Evolutionary conservation across 164 flowering plant species (phyloP).

Genomic region (Warburgia ugandensis): DNA sequence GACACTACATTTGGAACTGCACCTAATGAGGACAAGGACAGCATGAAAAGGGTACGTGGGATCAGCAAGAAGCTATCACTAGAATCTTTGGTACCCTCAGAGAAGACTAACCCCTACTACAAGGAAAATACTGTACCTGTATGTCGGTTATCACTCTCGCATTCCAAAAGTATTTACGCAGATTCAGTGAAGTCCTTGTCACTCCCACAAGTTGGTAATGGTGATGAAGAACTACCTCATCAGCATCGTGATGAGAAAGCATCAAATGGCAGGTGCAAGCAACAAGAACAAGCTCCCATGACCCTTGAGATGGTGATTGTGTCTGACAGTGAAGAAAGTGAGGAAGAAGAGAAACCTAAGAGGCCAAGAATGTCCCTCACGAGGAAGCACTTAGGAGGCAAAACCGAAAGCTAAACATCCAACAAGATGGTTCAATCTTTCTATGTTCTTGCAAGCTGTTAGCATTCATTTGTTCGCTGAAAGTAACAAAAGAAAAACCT

Average conservation of each 20-base stretch:
- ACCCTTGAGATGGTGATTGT: conserved; percentile 30
- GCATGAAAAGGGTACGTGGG: conserved; percentile 10
- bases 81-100: conserved; percentile 11
- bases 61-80: conserved; percentile 29
- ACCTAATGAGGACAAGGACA: neutral
- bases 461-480: too few species aligned
- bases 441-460: too few species aligned
- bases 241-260: conserved; percentile 7
- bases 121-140: conserved; percentile 10
- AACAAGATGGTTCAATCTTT: neutral
- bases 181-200: conserved; percentile 6
- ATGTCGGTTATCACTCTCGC: conserved; percentile 1
- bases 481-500: too few species aligned
- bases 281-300: conserved; percentile 2
- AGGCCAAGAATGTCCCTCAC: conserved; percentile 33
- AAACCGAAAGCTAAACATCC: conserved; percentile 22
- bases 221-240: conserved; percentile 7
- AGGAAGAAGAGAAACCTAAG: conserved; percentile 33
- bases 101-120: conserved; percentile 10
- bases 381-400: conserved; percentile 30
- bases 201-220: neutral
- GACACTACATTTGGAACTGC: neutral
- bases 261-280: neutral
- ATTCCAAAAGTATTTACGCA: conserved; percentile 5
- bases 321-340: conserved; percentile 82